A percentile compares a stretch with the other conserved stretches of the same genome.
Evolutionary conservation across 306 rosid genomes (phyloP).

Genomic region (Prunus mume): DNA sequence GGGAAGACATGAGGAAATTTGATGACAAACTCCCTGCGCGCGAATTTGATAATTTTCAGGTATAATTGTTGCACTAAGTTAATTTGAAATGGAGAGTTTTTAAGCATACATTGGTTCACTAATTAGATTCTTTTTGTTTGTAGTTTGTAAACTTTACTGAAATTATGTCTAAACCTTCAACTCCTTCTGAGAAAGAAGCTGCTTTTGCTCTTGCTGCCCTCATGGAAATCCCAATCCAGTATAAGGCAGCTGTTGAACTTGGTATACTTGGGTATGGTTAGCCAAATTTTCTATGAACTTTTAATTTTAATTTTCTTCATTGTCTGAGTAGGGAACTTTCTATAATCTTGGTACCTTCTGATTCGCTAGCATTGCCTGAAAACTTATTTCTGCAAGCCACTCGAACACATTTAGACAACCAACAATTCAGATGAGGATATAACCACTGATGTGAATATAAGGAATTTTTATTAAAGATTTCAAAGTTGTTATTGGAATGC

Average conservation of each 20-base stretch:
- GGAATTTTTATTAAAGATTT: not conserved
- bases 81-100: not conserved
- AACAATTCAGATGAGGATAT: not conserved
- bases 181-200: conserved; percentile 60
- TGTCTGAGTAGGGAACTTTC: not conserved
- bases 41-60: conserved; percentile 89
- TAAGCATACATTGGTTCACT: not conserved
- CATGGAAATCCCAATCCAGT: conserved; percentile 94
- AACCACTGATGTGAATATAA: not conserved
- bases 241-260: conserved; percentile 66
- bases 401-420: not conserved
- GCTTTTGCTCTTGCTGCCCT: conserved; percentile 93
- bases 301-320: not conserved
- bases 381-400: not conserved
- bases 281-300: not conserved
- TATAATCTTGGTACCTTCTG: not conserved
- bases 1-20: conserved; percentile 93
- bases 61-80: conserved; percentile 5
- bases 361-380: not conserved
- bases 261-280: conserved; percentile 59
- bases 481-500: not conserved
- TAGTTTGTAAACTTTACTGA: conserved; percentile 85
- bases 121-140: conserved; percentile 8
- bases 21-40: conserved; percentile 87
- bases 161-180: conserved; percentile 44